Percentiles rank a stretch among this genome's conserved stretches.
phyloP scores from a whole-genome alignment of 768 basidiomycete genomes.

The Leccinum pellstonianum region DNA sequence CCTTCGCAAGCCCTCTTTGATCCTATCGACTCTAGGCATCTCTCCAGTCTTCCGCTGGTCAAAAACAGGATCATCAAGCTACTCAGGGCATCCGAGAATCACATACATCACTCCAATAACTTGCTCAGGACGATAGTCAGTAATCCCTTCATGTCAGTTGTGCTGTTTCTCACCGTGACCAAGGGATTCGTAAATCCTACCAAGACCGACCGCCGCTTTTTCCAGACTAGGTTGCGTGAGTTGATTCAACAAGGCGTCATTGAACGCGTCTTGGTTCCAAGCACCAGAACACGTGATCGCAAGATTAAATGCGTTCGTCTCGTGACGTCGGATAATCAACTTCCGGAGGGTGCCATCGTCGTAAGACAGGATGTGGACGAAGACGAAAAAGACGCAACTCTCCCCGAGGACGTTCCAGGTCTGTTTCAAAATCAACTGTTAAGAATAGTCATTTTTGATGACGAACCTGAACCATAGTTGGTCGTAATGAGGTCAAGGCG shows the following conservation, averaged over 20 bases:
- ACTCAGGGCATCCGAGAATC: constrained; percentile 65
- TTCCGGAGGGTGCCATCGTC: constrained; percentile 37
- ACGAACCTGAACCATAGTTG: constrained; percentile 23
- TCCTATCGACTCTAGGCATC: constrained; percentile 73
- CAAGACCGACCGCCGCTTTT: constrained; percentile 79
- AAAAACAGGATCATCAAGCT: constrained; percentile 69
- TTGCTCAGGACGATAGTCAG: constrained; percentile 76
- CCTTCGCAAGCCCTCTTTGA: constrained; percentile 52
- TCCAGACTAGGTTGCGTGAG: constrained; percentile 70
- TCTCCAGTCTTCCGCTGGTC: constrained; percentile 73
- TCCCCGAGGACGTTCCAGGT: constrained; percentile 36
- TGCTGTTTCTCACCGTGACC: constrained; percentile 2
- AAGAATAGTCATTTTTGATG: neutral
- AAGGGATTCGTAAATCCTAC: constrained; percentile 77
- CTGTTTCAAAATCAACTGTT: constrained; percentile 9
- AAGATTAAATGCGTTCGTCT: constrained; percentile 67
- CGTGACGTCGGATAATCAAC: constrained; percentile 41
- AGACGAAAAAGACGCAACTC: constrained; percentile 35
- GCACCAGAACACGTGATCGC: constrained; percentile 45
- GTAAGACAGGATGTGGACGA: constrained; percentile 38
- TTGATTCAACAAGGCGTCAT: constrained; percentile 71
- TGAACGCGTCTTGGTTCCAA: constrained; percentile 72
- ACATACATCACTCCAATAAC: constrained; percentile 72
- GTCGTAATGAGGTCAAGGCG: constrained; percentile 46
- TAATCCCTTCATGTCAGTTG: constrained; percentile 6